Conservation (phyloP, 495 filamentous ascomycete genomes). For the Penicillium egyptiacum region DNA sequence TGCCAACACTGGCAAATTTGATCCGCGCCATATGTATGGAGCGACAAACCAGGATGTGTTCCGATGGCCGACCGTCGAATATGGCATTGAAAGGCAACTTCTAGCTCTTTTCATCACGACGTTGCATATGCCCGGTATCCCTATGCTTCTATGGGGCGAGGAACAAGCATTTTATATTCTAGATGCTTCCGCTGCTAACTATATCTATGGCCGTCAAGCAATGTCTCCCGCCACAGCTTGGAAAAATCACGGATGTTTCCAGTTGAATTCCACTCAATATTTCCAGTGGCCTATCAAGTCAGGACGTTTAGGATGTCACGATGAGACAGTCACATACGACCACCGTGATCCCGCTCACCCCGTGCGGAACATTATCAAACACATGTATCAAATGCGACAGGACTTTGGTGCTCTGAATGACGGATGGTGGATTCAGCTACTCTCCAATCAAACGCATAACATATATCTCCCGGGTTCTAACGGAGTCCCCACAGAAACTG, state of each 20-base stretch:
- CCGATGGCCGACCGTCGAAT: conserved; percentile 66
- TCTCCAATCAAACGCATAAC: conserved; percentile 59
- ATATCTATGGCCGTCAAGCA: conserved; percentile 67
- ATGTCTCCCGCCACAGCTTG: conserved; percentile 68
- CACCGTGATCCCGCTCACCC: conserved; percentile 70
- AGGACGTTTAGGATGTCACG: conserved; percentile 58
- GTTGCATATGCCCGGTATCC: conserved; percentile 65
- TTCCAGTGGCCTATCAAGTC: conserved; percentile 58
- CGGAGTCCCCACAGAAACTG: conserved; percentile 58
- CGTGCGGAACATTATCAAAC: conserved; percentile 64
- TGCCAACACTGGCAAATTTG: conserved; percentile 63
- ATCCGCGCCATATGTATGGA: conserved; percentile 71
- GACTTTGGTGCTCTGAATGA: conserved; percentile 62
- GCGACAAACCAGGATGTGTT: conserved; percentile 74
- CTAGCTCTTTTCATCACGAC: conserved; percentile 65
- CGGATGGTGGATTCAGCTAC: conserved; percentile 58
- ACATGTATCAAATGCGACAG: conserved; percentile 63
- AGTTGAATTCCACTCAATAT: conserved; percentile 55
- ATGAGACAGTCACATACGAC: conserved; percentile 58
- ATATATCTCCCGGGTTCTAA: conserved; percentile 55
- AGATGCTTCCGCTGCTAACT: conserved; percentile 67
- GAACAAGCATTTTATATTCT: conserved; percentile 69
- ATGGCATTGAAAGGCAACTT: conserved; percentile 61
- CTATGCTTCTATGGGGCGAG: conserved; percentile 66
- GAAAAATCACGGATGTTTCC: conserved; percentile 69